Percentiles rank a stretch among this genome's conserved stretches.
Conservation (phyloP, 2,329 filamentous ascomycete genomes). For the Aspergillus pseudoglaucus region DNA sequence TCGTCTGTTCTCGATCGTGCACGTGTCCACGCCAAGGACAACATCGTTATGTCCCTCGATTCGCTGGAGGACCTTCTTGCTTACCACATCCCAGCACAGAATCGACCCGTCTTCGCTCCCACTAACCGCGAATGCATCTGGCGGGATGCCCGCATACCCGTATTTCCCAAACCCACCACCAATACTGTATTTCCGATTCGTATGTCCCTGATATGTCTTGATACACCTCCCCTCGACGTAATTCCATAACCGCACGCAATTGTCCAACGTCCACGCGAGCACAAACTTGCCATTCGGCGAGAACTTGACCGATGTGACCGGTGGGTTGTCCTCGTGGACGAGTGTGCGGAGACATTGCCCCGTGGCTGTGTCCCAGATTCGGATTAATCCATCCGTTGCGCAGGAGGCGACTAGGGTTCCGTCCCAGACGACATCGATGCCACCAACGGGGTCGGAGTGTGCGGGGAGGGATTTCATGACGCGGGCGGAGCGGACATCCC, state of each 20-base stretch:
- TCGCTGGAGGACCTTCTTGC: constrained; percentile 72
- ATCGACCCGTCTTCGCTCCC: constrained; percentile 84
- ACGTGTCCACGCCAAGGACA: constrained; percentile 56
- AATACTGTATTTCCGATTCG: constrained; percentile 78
- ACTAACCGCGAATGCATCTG: constrained; percentile 62
- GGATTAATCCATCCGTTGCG: constrained; percentile 82
- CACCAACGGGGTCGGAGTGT: constrained; percentile 88
- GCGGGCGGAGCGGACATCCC: constrained; percentile 84
- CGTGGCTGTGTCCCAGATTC: constrained; percentile 92
- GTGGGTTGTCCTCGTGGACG: constrained; percentile 91
- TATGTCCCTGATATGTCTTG: constrained; percentile 94
- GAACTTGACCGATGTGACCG: constrained; percentile 84
- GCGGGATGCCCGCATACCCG: constrained; percentile 28
- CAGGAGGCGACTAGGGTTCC: constrained; percentile 90
- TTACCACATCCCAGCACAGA: constrained; percentile 83
- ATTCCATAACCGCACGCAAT: constrained; percentile 86
- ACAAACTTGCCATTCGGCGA: constrained; percentile 91
- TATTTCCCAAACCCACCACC: constrained; percentile 74
- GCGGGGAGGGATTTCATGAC: constrained; percentile 88
- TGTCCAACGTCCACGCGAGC: constrained; percentile 85
- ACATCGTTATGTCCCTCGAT: constrained; percentile 52
- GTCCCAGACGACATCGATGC: constrained; percentile 87
- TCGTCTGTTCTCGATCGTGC: constrained; percentile 42
- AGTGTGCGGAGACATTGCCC: constrained; percentile 92
- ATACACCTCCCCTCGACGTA: constrained; percentile 86